Conservation (phyloP, 2,329 filamentous ascomycete species). For the Didymosphaeria variabile region DNA sequence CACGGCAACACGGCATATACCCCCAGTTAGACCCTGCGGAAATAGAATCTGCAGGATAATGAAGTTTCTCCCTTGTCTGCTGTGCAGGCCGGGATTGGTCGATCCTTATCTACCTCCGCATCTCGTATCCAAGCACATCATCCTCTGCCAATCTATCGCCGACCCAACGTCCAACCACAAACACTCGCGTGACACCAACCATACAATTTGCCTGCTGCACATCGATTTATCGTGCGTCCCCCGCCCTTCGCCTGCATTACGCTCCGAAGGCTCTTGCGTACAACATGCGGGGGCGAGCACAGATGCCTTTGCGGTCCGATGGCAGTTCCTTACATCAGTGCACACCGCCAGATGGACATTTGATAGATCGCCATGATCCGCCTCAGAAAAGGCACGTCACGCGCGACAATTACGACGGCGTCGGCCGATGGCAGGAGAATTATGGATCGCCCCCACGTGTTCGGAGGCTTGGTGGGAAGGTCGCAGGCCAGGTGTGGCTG, state of each 20-base stretch:
- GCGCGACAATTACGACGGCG: not conserved
- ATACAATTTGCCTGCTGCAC: not conserved
- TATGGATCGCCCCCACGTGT: constrained; percentile 16
- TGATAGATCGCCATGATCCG: not conserved
- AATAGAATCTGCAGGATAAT: not conserved
- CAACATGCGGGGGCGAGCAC: constrained; percentile 5
- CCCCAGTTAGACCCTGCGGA: constrained; percentile 3
- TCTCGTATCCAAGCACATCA: constrained; percentile 25
- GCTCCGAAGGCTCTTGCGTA: not conserved
- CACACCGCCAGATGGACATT: constrained; percentile 5
- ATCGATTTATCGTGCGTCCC: constrained; percentile 9
- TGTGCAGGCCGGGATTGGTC: constrained; percentile 3
- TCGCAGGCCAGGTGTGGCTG: not conserved
- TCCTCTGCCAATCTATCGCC: constrained; percentile 10
- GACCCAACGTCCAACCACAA: constrained; percentile 7
- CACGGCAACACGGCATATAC: constrained; percentile 7
- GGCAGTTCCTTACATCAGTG: not conserved
- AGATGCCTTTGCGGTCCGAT: not conserved
- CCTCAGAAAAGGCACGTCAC: constrained; percentile 1
- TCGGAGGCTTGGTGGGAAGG: constrained; percentile 10
- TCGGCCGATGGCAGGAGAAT: not conserved
- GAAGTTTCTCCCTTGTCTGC: constrained; percentile 1
- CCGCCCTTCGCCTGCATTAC: constrained; percentile 6
- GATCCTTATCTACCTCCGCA: constrained; percentile 13
- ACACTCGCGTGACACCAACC: not conserved